Evolutionary conservation across 768 basidiomycete species (phyloP).

Genomic region (Tylopilus subfusipes): DNA sequence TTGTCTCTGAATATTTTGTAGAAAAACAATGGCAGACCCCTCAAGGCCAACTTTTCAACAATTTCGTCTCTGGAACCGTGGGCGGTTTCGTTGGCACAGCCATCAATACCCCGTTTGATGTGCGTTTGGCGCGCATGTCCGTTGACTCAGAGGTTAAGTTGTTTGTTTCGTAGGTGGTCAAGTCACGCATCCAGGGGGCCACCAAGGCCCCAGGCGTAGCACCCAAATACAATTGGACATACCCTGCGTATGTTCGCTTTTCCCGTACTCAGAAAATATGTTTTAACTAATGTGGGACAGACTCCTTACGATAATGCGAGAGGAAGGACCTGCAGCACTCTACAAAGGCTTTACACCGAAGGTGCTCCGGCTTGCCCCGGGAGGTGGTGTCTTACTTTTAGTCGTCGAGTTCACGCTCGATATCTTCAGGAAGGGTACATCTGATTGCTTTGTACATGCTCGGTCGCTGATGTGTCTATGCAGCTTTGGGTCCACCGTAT

Average conservation of each 20-base stretch:
- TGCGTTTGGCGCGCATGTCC: slow-evolving; percentile 20
- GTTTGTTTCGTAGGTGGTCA: slow-evolving; percentile 66
- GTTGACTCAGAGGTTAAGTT: not conserved
- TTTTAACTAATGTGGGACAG: slow-evolving; percentile 25
- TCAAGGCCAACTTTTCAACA: slow-evolving; percentile 76
- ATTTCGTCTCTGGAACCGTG: slow-evolving; percentile 85
- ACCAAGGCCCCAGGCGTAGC: slow-evolving; percentile 60
- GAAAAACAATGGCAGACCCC: slow-evolving; percentile 43
- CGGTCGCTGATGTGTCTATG: not conserved
- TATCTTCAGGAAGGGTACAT: slow-evolving; percentile 66
- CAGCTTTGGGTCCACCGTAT: slow-evolving; percentile 34
- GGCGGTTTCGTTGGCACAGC: slow-evolving; percentile 90
- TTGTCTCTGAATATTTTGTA: not conserved
- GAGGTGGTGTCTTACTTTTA: slow-evolving; percentile 89
- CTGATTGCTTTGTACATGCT: not conserved
- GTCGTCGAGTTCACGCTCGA: slow-evolving; percentile 88
- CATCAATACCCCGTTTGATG: slow-evolving; percentile 84
- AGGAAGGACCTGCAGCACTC: slow-evolving; percentile 81
- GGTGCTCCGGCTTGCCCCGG: slow-evolving; percentile 90
- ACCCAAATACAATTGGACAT: slow-evolving; percentile 94
- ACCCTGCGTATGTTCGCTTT: slow-evolving; percentile 58
- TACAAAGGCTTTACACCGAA: slow-evolving; percentile 98
- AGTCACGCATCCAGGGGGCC: slow-evolving; percentile 89
- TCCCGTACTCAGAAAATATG: not conserved
- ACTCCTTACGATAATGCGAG: slow-evolving; percentile 72